phyloP scores from a whole-genome alignment of 2,329 filamentous ascomycete species.

The Didymella pomorum region DNA sequence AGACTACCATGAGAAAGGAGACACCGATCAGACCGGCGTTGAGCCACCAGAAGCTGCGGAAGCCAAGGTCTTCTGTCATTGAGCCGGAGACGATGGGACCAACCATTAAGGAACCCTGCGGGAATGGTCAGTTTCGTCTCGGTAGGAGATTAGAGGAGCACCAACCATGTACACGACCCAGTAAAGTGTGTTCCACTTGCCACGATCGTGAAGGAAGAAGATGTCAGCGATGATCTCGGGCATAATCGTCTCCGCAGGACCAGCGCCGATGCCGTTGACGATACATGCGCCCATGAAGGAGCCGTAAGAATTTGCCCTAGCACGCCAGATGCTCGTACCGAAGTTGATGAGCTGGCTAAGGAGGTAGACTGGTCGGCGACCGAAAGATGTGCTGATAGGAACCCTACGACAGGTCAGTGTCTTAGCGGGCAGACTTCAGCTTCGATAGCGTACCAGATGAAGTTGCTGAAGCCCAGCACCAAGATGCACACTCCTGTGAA shows the following conservation, averaged over 20 bases:
- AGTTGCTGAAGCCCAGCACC: constrained; percentile 67
- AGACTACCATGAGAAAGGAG: constrained; percentile 61
- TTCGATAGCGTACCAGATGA: constrained; percentile 58
- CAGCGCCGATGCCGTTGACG: constrained; percentile 69
- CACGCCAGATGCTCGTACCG: constrained; percentile 65
- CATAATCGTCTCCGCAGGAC: constrained; percentile 68
- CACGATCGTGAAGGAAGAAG: constrained; percentile 70
- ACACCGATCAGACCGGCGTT: constrained; percentile 64
- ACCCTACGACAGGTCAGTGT: constrained; percentile 53
- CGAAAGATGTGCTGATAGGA: constrained; percentile 63
- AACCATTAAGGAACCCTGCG: constrained; percentile 64
- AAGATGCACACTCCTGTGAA: constrained; percentile 66
- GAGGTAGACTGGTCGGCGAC: constrained; percentile 63
- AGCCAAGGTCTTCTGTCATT: constrained; percentile 67
- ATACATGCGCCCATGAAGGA: constrained; percentile 71
- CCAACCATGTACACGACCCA: constrained; percentile 66
- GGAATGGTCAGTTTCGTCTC: neutral
- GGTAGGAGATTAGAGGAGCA: neutral
- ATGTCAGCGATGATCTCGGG: constrained; percentile 70
- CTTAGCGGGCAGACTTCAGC: neutral
- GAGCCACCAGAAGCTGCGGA: constrained; percentile 72
- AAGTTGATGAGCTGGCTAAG: constrained; percentile 62
- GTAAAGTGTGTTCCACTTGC: constrained; percentile 68
- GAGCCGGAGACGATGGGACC: constrained; percentile 65
- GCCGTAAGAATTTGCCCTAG: constrained; percentile 63